These are phyloP conservation scores for Ceratonia siliqua DNA, from an alignment of 306 rosid species.

Conservation along the genomic window DNA sequence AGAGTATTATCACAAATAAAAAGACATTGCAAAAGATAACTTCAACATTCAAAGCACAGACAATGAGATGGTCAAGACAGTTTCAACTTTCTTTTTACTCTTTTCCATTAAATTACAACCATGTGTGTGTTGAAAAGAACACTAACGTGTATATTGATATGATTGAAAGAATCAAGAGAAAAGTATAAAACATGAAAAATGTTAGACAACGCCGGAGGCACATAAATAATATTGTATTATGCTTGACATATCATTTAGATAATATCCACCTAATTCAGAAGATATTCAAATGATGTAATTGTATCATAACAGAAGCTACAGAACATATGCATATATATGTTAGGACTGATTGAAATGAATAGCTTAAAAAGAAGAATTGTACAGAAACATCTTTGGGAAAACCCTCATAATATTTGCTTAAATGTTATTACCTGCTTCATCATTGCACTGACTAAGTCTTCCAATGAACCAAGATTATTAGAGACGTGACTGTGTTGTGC, in stretches of 20 bases:
- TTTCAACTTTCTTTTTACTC: too few species aligned
- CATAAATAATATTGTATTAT: background rate
- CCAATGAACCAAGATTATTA: slow-evolving; percentile 71
- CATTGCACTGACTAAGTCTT: slow-evolving; percentile 72
- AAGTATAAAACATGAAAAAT: background rate
- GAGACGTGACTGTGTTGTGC: slow-evolving; percentile 49
- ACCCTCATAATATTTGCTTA: background rate
- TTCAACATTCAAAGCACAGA: too few species aligned
- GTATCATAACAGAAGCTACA: background rate
- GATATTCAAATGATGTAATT: background rate
- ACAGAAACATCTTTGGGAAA: slow-evolving; percentile 15
- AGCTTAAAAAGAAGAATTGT: background rate
- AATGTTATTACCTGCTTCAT: slow-evolving; percentile 68
- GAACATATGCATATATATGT: background rate
- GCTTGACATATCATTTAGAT: background rate
- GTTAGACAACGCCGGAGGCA: background rate
- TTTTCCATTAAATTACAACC: too few species aligned
- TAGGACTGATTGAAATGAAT: background rate
- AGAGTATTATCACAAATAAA: too few species aligned
- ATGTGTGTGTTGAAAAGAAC: too few species aligned
- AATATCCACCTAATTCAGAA: background rate
- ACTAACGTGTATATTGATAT: background rate
- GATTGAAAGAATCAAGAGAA: too few species aligned
- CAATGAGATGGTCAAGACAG: too few species aligned
- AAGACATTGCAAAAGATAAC: too few species aligned